Conservation (phyloP, 331 rosid genomes). For the Telfairia occidentalis region DNA sequence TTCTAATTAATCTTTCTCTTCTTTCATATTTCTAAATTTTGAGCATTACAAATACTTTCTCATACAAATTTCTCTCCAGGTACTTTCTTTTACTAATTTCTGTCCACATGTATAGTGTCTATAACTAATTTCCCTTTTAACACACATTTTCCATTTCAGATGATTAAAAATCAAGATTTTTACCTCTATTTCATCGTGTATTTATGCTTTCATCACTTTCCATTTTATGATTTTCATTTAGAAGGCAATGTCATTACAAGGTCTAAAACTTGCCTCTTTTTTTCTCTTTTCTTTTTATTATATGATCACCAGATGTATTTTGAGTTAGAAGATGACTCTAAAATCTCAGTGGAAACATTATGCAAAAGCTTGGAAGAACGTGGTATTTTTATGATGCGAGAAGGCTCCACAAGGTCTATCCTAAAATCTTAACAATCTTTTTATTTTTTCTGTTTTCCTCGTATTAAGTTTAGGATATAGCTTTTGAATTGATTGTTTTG, state of each 20-base stretch:
- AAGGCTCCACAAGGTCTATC: constrained; percentile 41
- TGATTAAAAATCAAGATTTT: no score
- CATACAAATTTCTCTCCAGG: no score
- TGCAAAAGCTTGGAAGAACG: constrained; percentile 42
- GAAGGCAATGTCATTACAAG: no score
- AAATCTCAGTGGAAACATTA: constrained; percentile 36
- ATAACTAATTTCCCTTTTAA: no score
- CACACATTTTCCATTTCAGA: no score
- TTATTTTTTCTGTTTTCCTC: neutral
- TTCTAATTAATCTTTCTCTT: no score
- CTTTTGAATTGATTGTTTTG: neutral
- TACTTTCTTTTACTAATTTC: no score
- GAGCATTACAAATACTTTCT: no score
- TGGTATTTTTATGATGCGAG: constrained; percentile 40
- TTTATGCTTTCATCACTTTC: neutral
- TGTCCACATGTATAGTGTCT: no score
- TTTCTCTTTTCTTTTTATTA: neutral
- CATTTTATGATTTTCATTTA: neutral
- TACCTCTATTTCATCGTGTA: neutral
- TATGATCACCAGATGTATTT: constrained; percentile 38
- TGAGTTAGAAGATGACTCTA: constrained; percentile 40
- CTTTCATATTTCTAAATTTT: no score
- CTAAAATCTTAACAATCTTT: neutral
- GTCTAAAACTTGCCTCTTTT: neutral
- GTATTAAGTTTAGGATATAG: neutral